Conservation (phyloP, 768 basidiomycete genomes). For the Rhodotorula toruloides region DNA sequence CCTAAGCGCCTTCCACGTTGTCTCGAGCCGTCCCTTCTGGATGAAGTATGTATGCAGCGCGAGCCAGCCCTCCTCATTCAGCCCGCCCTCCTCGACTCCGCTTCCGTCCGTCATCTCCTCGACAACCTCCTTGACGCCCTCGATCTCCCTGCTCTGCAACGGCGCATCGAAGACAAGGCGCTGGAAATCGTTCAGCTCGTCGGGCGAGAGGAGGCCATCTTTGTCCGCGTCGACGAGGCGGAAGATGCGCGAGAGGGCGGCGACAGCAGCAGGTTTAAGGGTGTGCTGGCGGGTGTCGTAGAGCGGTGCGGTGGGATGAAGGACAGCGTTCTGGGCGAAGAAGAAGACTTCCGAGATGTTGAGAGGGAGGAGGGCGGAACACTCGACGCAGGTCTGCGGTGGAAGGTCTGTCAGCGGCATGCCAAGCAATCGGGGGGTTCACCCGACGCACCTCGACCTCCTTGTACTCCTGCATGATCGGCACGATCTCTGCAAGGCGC, state of each 20-base stretch:
- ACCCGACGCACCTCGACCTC: slow-evolving; percentile 30
- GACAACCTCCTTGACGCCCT: slow-evolving; percentile 93
- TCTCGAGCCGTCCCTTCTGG: slow-evolving; percentile 87
- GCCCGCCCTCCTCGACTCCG: slow-evolving; percentile 51
- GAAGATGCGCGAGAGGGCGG: slow-evolving; percentile 87
- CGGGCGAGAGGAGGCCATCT: slow-evolving; percentile 80
- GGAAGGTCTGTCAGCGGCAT: neutral
- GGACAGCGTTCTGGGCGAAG: slow-evolving; percentile 94
- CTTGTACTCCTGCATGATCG: slow-evolving; percentile 99
- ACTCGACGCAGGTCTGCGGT: slow-evolving; percentile 83
- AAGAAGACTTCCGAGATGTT: slow-evolving; percentile 91
- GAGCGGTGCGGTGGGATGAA: slow-evolving; percentile 91
- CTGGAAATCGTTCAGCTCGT: slow-evolving; percentile 95
- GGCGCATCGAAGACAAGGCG: slow-evolving; percentile 93
- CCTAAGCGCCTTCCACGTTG: slow-evolving; percentile 93
- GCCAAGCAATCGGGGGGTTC: neutral
- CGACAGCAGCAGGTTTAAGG: slow-evolving; percentile 83
- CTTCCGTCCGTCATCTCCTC: slow-evolving; percentile 35
- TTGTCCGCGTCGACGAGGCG: slow-evolving; percentile 92
- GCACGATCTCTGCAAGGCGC: slow-evolving; percentile 60
- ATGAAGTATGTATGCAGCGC: slow-evolving; percentile 96
- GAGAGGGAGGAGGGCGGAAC: slow-evolving; percentile 40
- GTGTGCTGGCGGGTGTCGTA: slow-evolving; percentile 96
- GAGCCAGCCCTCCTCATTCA: slow-evolving; percentile 88
- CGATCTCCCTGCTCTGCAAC: slow-evolving; percentile 82